Base-by-base conservation (phyloP, 176 grass and related monocot genomes). In the Musa itinerans region DNA sequence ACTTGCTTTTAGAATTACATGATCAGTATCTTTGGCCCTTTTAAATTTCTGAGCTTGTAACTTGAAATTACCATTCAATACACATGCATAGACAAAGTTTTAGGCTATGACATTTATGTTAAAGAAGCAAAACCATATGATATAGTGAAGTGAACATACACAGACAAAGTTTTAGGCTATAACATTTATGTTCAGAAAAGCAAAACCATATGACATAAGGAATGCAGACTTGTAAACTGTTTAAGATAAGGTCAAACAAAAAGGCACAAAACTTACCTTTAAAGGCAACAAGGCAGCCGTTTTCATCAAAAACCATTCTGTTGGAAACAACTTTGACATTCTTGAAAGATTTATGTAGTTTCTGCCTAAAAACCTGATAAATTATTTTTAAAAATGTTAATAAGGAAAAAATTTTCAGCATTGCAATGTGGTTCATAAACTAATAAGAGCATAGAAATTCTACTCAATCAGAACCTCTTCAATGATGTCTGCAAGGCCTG, bases 401-500 rank as follows among this genome's bases (percentile, higher is more conserved):
- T 2, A 74, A 25, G 26, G 19, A 56, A 5, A 74, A 74, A 29
- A 1, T 10, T 16, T 19, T 57, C 1, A 21, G 11, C 1, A n/a
- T 17, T 70, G 15, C 49, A 69, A 69, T 50, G 10, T 50, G 17
- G 10, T 20, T 70, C 16, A 70, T 22, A 51, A 52, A 50, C 43
- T 70, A 70, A 70, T 17, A 51, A 50, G 17, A 51, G 43, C 9
- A 20, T 5, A 50, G 26, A 70, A 9, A 16, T 29, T 53, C 17
- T 12, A 24, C 10, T 1, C 2, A 73, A 21, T 59, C 74, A 5
- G 63, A 73, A 93, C 94, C 88, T 97, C 94, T 80, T 93, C 94
- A 77, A 97, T 97, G 58, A 93, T 90, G 78, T 93, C 90, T 75
- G 90, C 90, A 72, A 97, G 94, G 74, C 94, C 94, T 83, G 94